Evolutionary conservation across 2,329 filamentous ascomycete species (phyloP).

Genomic region (Onygenales sp.): DNA sequence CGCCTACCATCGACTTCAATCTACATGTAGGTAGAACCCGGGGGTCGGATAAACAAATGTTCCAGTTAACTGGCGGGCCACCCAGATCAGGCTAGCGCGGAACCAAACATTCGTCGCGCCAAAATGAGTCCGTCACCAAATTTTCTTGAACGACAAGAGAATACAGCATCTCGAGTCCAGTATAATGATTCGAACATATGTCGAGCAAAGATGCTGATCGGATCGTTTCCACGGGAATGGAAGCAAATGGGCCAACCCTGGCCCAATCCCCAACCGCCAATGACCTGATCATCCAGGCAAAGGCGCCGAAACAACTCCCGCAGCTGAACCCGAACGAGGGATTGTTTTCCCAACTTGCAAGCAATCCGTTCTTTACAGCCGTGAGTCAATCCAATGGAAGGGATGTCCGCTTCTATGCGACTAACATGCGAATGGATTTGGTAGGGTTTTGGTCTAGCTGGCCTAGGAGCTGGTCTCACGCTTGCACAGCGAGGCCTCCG

Average conservation of each 20-base stretch:
- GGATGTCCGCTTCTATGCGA: neutral
- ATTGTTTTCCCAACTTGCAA: constrained; percentile 35
- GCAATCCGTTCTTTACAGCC: constrained; percentile 42
- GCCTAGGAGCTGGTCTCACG: constrained; percentile 70
- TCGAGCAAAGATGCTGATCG: constrained; percentile 7
- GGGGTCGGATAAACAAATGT: no score
- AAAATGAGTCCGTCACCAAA: neutral
- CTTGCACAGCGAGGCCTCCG: constrained; percentile 71
- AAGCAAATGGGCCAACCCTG: constrained; percentile 24
- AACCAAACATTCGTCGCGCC: neutral
- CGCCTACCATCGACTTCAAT: no score
- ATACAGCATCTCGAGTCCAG: neutral
- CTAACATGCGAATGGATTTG: neutral
- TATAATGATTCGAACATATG: constrained; percentile 5
- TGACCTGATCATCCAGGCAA: constrained; percentile 29
- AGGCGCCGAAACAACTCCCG: constrained; percentile 19
- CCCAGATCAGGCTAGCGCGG: no score
- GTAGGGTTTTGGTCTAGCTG: constrained; percentile 79
- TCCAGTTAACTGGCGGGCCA: no score
- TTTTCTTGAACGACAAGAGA: neutral
- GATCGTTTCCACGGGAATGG: constrained; percentile 23
- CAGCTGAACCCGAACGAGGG: constrained; percentile 28
- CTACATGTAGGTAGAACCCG: no score
- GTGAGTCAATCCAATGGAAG: constrained; percentile 21
- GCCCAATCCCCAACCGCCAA: constrained; percentile 21